These are phyloP conservation scores for Sphaerulina musiva DNA, from an alignment of 2,329 filamentous ascomycete genomes.

Conservation along the genomic window DNA sequence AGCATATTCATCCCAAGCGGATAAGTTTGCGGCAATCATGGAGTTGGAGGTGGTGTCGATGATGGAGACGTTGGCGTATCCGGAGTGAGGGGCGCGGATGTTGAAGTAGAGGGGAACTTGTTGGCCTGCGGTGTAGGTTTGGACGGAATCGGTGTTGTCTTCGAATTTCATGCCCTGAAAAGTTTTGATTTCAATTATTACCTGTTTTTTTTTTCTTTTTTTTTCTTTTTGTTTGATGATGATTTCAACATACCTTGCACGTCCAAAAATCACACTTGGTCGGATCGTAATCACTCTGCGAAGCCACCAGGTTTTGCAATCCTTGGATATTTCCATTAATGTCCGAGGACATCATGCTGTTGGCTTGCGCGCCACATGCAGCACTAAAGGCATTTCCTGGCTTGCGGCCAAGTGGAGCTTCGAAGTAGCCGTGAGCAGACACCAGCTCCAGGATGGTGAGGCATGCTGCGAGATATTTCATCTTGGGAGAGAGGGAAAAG, in stretches of 20 bases:
- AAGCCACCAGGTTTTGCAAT: conserved; percentile 44
- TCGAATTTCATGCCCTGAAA: conserved; percentile 51
- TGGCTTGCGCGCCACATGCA: conserved; percentile 51
- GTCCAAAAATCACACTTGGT: conserved; percentile 24
- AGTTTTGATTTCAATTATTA: no score
- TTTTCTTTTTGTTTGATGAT: background rate
- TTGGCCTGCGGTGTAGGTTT: conserved; percentile 48
- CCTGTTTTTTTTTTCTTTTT: no score
- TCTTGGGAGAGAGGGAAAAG: background rate
- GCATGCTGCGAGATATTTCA: conserved; percentile 34
- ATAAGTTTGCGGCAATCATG: conserved; percentile 49
- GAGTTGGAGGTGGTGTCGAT: conserved; percentile 48
- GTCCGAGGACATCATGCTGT: conserved; percentile 49
- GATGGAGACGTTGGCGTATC: conserved; percentile 53
- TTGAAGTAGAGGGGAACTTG: conserved; percentile 42
- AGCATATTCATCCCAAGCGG: conserved; percentile 52
- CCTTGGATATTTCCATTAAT: conserved; percentile 54
- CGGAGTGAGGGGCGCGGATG: conserved; percentile 50
- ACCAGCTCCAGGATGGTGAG: conserved; percentile 43
- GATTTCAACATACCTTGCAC: conserved; percentile 35
- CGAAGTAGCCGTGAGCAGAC: conserved; percentile 50
- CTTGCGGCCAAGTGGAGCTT: conserved; percentile 43
- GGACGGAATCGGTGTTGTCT: conserved; percentile 50
- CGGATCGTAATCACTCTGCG: conserved; percentile 25
- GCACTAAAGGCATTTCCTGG: conserved; percentile 47